Base-by-base conservation (phyloP, 371 early-diverging fungal genomes). In the Funneliformis caledonium region DNA sequence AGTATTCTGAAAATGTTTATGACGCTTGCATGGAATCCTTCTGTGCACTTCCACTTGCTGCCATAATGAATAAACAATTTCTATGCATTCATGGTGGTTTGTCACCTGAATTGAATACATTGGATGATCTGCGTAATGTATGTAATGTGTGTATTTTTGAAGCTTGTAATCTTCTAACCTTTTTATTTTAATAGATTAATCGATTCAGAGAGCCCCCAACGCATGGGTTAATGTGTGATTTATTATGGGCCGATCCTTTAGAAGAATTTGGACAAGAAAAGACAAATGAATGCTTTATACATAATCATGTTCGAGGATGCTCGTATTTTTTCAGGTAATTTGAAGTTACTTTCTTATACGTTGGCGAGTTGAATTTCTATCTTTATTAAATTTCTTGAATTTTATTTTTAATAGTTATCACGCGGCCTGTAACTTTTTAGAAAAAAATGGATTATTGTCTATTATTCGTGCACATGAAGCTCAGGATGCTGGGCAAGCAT, bases 61-160 rank as follows among this genome's bases (percentile, higher is more conserved):
- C 98, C n/a, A 85, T 99, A 42, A 95, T 99, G 91, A 98, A 98
- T 88, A 93, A 94, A 84, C 97, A 97, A 83, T 97, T 98, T 82
- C 86, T 99, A 50, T 99, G 99, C 87, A 94, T 99, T 85, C 99
- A 99, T 84, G 99, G 99, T 70, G 99, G 99, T 67, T 87, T 99
- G 50, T 98, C 98, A 0, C 99, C 99, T 8, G 95, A 98, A 84
- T 83, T 97, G 75, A 89, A 91, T 76, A 93, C 97, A 76, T 86
- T 96, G 64, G 94, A 97, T 82, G 96, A 98, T 84, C 86, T 98
- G 79, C 89, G 92, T 48, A 86, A 84, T 11, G 95, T 93, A 87
- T 79, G 86, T 79, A 62, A 60, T 81, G 10, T 22, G n/a, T n/a
- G 74, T 47, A 22, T 56, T 74, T 72, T n/a, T 19, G 16, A 70